Evolutionary conservation across 345 rosid genomes (phyloP).

Genomic region (Raphanus sativus): DNA sequence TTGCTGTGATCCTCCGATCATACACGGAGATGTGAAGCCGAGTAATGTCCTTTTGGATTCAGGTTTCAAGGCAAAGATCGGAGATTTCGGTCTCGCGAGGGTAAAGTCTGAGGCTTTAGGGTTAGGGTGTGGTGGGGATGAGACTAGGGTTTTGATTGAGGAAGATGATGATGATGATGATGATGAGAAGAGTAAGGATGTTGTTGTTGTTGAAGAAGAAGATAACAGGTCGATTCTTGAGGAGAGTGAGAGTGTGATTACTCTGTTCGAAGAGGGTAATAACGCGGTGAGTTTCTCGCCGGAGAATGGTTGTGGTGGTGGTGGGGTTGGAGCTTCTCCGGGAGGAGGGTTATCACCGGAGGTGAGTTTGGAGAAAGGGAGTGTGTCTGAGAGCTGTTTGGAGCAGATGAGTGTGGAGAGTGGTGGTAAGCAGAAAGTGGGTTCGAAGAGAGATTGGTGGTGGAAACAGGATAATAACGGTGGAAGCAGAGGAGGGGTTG

Average conservation of each 20-base stretch:
- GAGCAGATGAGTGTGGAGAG: slow-evolving; percentile 51
- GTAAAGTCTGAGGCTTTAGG: slow-evolving; percentile 54
- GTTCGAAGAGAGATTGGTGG: slow-evolving; percentile 71
- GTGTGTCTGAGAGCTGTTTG: slow-evolving; percentile 45
- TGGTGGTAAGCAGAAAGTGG: slow-evolving; percentile 34
- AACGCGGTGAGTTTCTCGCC: slow-evolving; percentile 46
- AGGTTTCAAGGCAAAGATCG: slow-evolving; percentile 63
- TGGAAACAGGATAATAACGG: slow-evolving; percentile 65
- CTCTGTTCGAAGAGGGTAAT: slow-evolving; percentile 54
- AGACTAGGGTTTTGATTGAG: slow-evolving; percentile 33
- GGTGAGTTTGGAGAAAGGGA: slow-evolving; percentile 41
- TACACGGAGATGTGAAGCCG: slow-evolving; percentile 74
- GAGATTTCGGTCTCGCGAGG: slow-evolving; percentile 80
- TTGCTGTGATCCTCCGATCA: slow-evolving; percentile 51
- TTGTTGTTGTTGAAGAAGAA: slow-evolving; percentile 29
- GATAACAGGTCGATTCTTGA: slow-evolving; percentile 72
- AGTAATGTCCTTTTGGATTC: slow-evolving; percentile 60
- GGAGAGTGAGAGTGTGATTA: slow-evolving; percentile 60
- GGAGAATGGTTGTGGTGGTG: slow-evolving; percentile 46
- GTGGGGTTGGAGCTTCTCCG: slow-evolving; percentile 32
- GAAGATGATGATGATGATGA: slow-evolving; percentile 16
- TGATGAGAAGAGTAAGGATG: slow-evolving; percentile 35
- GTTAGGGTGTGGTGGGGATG: slow-evolving; percentile 30
- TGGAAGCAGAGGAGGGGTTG: slow-evolving; percentile 43
- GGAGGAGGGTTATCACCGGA: slow-evolving; percentile 9